Evolutionary conservation across 2,329 filamentous ascomycete species (phyloP).

Genomic region (Onygenales sp.): DNA sequence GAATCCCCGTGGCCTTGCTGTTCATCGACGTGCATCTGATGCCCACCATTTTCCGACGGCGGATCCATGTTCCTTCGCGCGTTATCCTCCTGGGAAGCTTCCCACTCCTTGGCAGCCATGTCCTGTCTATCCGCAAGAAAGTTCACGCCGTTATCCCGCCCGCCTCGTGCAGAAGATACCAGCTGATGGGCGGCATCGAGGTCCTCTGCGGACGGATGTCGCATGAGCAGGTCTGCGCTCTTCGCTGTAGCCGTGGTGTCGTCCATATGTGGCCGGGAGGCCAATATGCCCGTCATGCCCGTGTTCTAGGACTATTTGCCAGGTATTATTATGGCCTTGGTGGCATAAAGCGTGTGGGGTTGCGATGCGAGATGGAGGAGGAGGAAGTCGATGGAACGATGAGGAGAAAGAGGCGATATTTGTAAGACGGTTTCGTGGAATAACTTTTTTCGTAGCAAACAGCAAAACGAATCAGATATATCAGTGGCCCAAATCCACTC

Average conservation of each 20-base stretch:
- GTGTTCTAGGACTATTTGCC: neutral
- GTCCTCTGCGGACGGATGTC: constrained; percentile 38
- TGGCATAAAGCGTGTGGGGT: neutral
- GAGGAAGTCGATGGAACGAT: too few species aligned
- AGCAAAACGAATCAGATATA: too few species aligned
- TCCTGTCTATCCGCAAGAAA: constrained; percentile 12
- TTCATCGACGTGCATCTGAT: neutral
- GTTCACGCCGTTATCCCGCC: constrained; percentile 26
- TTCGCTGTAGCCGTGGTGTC: neutral
- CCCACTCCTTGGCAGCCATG: constrained; percentile 8
- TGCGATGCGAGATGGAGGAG: too few species aligned
- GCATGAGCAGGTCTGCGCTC: constrained; percentile 9
- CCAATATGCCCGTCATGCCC: constrained; percentile 23
- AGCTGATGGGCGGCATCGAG: constrained; percentile 39
- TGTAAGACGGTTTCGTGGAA: too few species aligned
- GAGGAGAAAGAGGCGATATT: too few species aligned
- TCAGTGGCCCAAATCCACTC: too few species aligned
- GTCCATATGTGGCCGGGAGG: constrained; percentile 10
- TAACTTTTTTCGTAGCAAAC: too few species aligned
- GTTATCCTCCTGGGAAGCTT: constrained; percentile 11
- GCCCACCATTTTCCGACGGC: neutral
- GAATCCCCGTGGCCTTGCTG: neutral
- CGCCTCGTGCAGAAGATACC: constrained; percentile 37
- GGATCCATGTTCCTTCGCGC: constrained; percentile 9
- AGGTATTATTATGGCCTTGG: neutral